Conservation (phyloP, 192 early-diverging fungal species). For the Coemansia erecta region DNA sequence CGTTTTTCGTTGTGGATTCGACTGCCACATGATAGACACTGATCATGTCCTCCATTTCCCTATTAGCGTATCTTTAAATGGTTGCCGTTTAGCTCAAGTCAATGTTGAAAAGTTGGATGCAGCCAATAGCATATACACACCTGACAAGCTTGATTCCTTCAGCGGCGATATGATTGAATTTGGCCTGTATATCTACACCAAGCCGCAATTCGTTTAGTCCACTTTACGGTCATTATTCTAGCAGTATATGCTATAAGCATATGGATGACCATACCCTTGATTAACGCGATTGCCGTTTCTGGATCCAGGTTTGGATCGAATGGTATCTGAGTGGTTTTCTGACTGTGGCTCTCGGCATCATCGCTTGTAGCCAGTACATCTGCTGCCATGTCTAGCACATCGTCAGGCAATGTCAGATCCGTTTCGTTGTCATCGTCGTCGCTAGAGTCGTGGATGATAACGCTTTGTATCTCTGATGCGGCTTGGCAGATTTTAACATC, state of each 20-base stretch:
- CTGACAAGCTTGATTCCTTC: slow-evolving; percentile 9
- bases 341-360: background rate
- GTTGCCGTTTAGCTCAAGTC: background rate
- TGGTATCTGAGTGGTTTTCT: background rate
- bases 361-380: background rate
- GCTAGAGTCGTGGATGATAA: slow-evolving; percentile 29
- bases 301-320: slow-evolving; percentile 25
- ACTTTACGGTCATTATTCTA: background rate
- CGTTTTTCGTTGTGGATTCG: slow-evolving; percentile 4
- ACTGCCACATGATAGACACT: slow-evolving; percentile 11
- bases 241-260: background rate
- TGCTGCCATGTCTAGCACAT: background rate
- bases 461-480: background rate
- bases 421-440: slow-evolving; percentile 18
- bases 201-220: background rate
- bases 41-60: slow-evolving; percentile 32
- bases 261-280: slow-evolving; percentile 16
- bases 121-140: slow-evolving; percentile 1
- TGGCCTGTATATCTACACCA: slow-evolving; percentile 12
- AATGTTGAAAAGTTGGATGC: background rate
- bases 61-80: slow-evolving; percentile 6
- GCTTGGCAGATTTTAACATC: background rate
- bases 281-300: slow-evolving; percentile 12
- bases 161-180: slow-evolving; percentile 6
- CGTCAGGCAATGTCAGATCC: slow-evolving; percentile 18